These are phyloP conservation scores for Ganoderma lingzhi DNA, from an alignment of 1,284 basidiomycete species.

Conservation along the genomic window DNA sequence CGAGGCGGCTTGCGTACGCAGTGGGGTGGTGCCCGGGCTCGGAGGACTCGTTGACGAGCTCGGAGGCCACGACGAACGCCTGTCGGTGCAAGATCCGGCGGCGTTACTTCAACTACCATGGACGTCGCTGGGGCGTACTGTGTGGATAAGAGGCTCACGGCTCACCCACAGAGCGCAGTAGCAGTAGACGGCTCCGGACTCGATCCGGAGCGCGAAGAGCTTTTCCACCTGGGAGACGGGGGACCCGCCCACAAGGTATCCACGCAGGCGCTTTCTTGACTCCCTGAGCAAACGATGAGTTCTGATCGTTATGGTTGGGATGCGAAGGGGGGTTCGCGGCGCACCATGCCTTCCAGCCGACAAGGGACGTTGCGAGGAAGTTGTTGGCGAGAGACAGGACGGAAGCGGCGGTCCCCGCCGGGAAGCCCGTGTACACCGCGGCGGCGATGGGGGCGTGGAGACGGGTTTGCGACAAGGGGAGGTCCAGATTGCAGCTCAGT, in stretches of 20 bases:
- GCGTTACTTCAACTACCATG: no score
- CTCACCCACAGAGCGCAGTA: neutral
- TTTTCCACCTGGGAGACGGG: neutral
- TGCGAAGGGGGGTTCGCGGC: neutral
- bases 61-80: neutral
- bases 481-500: neutral
- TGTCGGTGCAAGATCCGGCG: neutral
- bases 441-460: neutral
- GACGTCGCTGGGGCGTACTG: no score
- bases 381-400: neutral
- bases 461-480: neutral
- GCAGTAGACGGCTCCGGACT: slow-evolving; percentile 2
- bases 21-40: no score
- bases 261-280: no score
- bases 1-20: no score
- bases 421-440: neutral
- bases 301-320: no score
- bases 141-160: neutral
- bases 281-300: neutral
- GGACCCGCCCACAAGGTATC: no score
- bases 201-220: neutral
- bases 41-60: neutral
- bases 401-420: neutral
- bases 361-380: neutral
- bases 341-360: neutral